Conservation (phyloP, 1,139 yeast species). For the Kazachstania sp. region DNA sequence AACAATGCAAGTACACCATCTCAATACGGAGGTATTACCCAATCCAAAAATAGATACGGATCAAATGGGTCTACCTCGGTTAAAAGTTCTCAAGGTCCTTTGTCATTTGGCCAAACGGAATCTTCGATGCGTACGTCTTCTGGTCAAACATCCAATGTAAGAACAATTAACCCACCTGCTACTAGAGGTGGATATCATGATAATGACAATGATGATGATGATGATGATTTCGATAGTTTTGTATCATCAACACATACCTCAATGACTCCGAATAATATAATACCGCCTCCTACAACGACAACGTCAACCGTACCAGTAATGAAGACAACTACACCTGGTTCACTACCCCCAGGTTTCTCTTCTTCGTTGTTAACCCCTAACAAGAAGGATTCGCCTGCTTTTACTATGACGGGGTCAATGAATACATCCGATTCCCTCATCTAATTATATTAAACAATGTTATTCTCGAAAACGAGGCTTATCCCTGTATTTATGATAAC, state of each 20-base stretch:
- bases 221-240: conserved; percentile 30
- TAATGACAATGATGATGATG: not conserved
- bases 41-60: too few species aligned
- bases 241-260: conserved; percentile 20
- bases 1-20: too few species aligned
- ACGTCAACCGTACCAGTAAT: not conserved
- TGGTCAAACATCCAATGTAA: too few species aligned
- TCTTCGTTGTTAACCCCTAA: conserved; percentile 28
- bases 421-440: not conserved
- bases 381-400: conserved; percentile 9
- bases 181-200: not conserved
- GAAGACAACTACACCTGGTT: not conserved
- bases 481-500: not conserved
- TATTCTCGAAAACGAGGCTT: not conserved
- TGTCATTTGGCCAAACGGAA: too few species aligned
- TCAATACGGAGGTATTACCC: too few species aligned
- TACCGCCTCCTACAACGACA: not conserved
- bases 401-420: not conserved
- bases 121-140: too few species aligned
- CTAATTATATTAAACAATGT: not conserved
- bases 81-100: not conserved
- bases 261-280: too few species aligned
- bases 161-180: not conserved
- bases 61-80: not conserved
- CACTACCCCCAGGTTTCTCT: conserved; percentile 33